Percentiles rank a stretch among this genome's conserved stretches.
phyloP scores from a whole-genome alignment of 225 moss, liverwort and hornwort genomes.

The Climacium dendroides region DNA sequence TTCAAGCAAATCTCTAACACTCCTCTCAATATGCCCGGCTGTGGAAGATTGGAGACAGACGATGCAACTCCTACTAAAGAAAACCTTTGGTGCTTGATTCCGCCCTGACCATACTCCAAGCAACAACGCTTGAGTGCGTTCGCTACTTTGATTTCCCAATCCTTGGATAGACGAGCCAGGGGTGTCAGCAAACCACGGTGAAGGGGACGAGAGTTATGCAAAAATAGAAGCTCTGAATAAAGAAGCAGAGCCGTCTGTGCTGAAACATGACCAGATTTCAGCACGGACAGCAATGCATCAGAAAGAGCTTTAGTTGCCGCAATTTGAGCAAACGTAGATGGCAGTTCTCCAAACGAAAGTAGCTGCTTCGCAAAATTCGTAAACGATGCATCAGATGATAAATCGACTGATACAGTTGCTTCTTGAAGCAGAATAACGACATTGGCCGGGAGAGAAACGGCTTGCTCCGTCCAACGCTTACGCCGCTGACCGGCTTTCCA shows the following conservation, averaged over 20 bases:
- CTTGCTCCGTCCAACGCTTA: conserved; percentile 97
- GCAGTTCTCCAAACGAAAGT: conserved; percentile 40
- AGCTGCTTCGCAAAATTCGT: conserved; percentile 28
- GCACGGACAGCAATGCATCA: conserved; percentile 32
- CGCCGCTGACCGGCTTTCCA: conserved; percentile 92
- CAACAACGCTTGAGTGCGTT: conserved; percentile 44
- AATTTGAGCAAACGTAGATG: conserved; percentile 84
- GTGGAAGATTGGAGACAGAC: conserved; percentile 61
- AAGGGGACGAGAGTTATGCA: conserved; percentile 87
- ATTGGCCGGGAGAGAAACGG: conserved; percentile 34
- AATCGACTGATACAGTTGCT: neutral
- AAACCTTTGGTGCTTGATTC: conserved; percentile 63
- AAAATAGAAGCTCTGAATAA: conserved; percentile 66
- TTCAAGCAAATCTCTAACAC: conserved; percentile 37
- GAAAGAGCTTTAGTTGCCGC: conserved; percentile 68
- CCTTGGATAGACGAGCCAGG: conserved; percentile 46
- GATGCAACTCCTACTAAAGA: conserved; percentile 62
- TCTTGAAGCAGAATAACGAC: conserved; percentile 18
- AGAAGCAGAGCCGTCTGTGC: conserved; percentile 19
- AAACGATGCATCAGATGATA: conserved; percentile 15
- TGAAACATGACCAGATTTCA: conserved; percentile 17
- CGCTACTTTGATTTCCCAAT: conserved; percentile 22
- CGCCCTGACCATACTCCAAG: conserved; percentile 61
- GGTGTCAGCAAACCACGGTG: conserved; percentile 77
- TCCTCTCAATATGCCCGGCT: conserved; percentile 45